Conservation (phyloP, 306 rosid species). For the Ceratonia siliqua region DNA sequence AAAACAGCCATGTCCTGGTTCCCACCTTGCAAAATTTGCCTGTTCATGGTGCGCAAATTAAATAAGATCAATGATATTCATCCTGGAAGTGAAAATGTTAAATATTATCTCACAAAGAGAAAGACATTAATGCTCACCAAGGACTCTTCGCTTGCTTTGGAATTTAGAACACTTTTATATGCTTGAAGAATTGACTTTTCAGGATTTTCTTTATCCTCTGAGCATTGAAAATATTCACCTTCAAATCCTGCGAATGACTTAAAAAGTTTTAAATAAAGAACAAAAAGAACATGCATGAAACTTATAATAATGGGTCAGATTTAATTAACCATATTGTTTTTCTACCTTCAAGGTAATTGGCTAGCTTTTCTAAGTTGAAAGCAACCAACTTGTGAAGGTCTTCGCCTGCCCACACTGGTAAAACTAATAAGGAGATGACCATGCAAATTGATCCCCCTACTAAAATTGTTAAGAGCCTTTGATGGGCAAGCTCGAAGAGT, state of each 20-base stretch:
- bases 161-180: slow-evolving; percentile 68
- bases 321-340: neutral
- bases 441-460: slow-evolving; percentile 73
- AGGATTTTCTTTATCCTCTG: slow-evolving; percentile 39
- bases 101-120: neutral
- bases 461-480: slow-evolving; percentile 66
- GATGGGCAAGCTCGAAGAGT: slow-evolving; percentile 59
- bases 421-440: slow-evolving; percentile 57
- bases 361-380: slow-evolving; percentile 69
- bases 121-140: slow-evolving; percentile 43
- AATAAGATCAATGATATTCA: slow-evolving; percentile 3
- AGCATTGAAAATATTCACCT: slow-evolving; percentile 55
- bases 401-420: slow-evolving; percentile 95
- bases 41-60: slow-evolving; percentile 16
- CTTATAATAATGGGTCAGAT: neutral
- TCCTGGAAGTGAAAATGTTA: neutral
- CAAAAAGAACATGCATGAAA: neutral
- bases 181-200: slow-evolving; percentile 54
- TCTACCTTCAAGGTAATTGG: slow-evolving; percentile 67
- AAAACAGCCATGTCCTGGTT: slow-evolving; percentile 84
- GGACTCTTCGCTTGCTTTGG: slow-evolving; percentile 71
- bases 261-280: neutral
- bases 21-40: slow-evolving; percentile 95
- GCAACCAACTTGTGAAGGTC: slow-evolving; percentile 77
- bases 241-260: slow-evolving; percentile 56